Evolutionary conservation across 441 rosid genomes (phyloP).

Genomic region (Gossypium laxum): DNA sequence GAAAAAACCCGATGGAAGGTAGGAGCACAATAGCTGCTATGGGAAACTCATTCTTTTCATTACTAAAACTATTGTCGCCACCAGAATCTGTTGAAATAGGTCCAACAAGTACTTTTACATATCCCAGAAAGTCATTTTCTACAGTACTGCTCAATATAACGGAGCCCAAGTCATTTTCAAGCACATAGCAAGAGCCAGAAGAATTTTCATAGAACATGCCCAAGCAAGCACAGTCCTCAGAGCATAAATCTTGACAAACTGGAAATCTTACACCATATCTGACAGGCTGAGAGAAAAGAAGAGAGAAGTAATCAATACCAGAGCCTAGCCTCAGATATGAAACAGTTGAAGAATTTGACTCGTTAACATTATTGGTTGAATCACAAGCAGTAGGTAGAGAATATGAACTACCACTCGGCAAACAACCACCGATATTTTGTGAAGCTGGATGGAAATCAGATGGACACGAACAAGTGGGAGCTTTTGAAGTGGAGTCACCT

Average conservation of each 20-base stretch:
- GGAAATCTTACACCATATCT: constrained; percentile 35
- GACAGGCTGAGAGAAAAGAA: constrained; percentile 39
- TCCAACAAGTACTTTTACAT: constrained; percentile 40
- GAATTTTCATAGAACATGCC: constrained; percentile 56
- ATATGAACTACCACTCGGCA: constrained; percentile 34
- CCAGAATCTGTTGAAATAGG: constrained; percentile 17
- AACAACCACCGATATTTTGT: constrained; percentile 30
- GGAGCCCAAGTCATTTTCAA: constrained; percentile 57
- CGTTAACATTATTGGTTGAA: constrained; percentile 24
- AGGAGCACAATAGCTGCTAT: constrained; percentile 50
- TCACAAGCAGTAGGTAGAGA: constrained; percentile 50
- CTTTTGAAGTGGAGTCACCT: constrained; percentile 21
- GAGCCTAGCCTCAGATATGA: constrained; percentile 40
- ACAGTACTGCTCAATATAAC: constrained; percentile 26
- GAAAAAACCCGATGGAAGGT: constrained; percentile 40
- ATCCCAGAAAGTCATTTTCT: constrained; percentile 32
- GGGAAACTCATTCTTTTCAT: constrained; percentile 34
- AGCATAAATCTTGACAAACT: constrained; percentile 53
- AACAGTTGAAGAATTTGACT: constrained; percentile 28
- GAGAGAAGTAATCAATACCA: constrained; percentile 53
- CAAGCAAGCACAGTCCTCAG: constrained; percentile 52
- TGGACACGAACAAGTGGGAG: constrained; percentile 58
- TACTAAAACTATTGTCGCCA: constrained; percentile 4
- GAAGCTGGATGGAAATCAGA: constrained; percentile 31
- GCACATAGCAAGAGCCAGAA: constrained; percentile 52